Evolutionary conservation across 2,329 filamentous ascomycete genomes (phyloP), one percentile per base, ranked within the genome.

Genomic region (Drechslerella stenobrocha): DNA sequence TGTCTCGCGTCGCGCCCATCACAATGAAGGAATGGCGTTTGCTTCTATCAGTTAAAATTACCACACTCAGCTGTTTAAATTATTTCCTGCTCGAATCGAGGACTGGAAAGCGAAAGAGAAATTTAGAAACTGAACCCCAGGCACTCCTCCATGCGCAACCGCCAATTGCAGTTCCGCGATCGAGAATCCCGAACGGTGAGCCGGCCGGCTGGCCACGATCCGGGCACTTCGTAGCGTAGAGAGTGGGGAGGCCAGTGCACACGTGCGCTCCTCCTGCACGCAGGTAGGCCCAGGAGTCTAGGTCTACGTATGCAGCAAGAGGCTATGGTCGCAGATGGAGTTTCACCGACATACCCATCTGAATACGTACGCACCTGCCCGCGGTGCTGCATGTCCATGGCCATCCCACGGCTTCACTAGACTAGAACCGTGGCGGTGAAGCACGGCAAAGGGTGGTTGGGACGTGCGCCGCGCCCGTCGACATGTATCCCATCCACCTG

Each of bases 11-110:
- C 18, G 18, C 37, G 37, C 37, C 28, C 28, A 30, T 11, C 3
- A 42, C 37, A 18, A 42, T 42, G 13, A 20, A 37, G 4, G 34
- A 37, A 42, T 42, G 37, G 22, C 37, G 37, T 42, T 42, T 20
- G 15, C 37, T 18, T 20, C 22, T 18, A 15, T 15, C 4, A n/a
- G n/a, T 37, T 13, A 15, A 37, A 5, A 15, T 15, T 15, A 37
- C 3, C 34, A 4, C 11, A 13, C 34, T 32, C 30, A 32, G 13
- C 30, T 6, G 6, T 32, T 6, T 13, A 6, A 32, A 32, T 6
- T 13, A 6, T 32, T 32, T 6, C 6, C 30, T 6, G 6, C 30
- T 6, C 30, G 30, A 32, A 6, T 32, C n/a, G n/a, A n/a, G n/a
- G n/a, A n/a, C n/a, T n/a, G n/a, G n/a, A n/a, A n/a, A n/a, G n/a